Evolutionary conservation across 2,329 filamentous ascomycete genomes (phyloP), one percentile per base, ranked within the genome.

Genomic region (Phyllosticta capitalensis): DNA sequence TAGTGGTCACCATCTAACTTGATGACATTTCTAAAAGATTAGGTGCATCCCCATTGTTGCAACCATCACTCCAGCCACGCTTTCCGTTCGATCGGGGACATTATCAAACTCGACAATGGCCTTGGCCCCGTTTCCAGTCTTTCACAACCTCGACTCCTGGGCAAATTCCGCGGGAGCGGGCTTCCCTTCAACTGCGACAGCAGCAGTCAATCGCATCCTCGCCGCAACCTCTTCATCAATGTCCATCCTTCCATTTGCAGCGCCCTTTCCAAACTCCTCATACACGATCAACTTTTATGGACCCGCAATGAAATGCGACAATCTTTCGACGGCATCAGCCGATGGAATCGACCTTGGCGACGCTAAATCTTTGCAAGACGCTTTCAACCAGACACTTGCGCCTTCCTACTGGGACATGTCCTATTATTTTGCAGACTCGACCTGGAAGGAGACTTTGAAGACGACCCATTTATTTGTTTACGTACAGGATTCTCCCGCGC

Each of bases 11-110:
- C 30, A 1, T 28, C 1, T 19, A 28, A 17, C 10, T 26, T 26
- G 1, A 20, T 5, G 6, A 12, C 24, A 24, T 9, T 4, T 17
- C 54, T 55, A 6, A 55, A 6, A 9, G 9, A 17, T 4, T 3
- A 56, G 55, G 55, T 56, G 55, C 48, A 56, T 56, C 20, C 55
- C 55, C 5, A 50, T 56, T 9, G 26, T 26, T 22, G 55, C 55
- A 1, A 56, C 24, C 10, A 22, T 56, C 21, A 56, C 55, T 3
- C 55, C 55, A 3, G 48, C 38, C 4, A 56, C 55, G 1, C 9
- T 56, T 12, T 33, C 55, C 9, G 45, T 56, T 26, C 45, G 45
- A 10, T 12, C 48, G 19, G 38, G 14, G 4, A 19, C 21, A 9
- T 28, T 19, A 3, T 5, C 48, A 19, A 56, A 56, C 9, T 30